These are phyloP conservation scores for Pythium aristosporum DNA, from an alignment of 352 stramenopile genomes.

Conservation along the genomic window DNA sequence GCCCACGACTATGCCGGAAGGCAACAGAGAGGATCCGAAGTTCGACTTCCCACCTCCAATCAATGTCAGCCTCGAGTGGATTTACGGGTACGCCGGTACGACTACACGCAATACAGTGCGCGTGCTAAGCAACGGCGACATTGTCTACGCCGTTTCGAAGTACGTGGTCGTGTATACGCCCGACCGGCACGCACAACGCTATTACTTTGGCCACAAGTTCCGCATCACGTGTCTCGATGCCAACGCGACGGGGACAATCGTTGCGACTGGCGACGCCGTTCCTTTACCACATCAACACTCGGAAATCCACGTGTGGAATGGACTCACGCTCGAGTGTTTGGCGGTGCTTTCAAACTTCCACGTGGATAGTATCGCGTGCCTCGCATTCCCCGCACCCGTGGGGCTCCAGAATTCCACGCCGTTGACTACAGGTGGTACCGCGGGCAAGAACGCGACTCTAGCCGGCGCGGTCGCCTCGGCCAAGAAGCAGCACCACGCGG, in stretches of 20 bases:
- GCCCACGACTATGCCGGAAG: conserved; percentile 19
- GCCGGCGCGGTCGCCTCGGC: conserved; percentile 40
- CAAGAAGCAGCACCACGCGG: conserved; percentile 64
- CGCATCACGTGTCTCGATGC: conserved; percentile 65
- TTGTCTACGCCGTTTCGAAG: conserved; percentile 74
- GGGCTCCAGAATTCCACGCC: conserved; percentile 27
- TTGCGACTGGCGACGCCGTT: conserved; percentile 57
- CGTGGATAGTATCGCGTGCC: conserved; percentile 42
- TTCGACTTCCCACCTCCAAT: conserved; percentile 48
- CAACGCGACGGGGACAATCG: conserved; percentile 52
- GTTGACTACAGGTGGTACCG: conserved; percentile 35
- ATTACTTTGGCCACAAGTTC: conserved; percentile 63
- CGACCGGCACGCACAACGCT: conserved; percentile 57
- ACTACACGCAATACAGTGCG: conserved; percentile 48
- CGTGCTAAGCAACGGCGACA: conserved; percentile 50
- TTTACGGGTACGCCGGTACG: conserved; percentile 63
- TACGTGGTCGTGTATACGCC: conserved; percentile 76
- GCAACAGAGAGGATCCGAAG: background rate
- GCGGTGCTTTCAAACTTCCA: conserved; percentile 68
- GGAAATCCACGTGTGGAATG: conserved; percentile 78
- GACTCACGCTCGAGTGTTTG: conserved; percentile 62
- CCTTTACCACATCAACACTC: conserved; percentile 27
- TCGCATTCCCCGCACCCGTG: conserved; percentile 56
- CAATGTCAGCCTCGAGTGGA: conserved; percentile 74
- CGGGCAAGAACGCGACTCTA: conserved; percentile 27